phyloP scores from a whole-genome alignment of 495 filamentous ascomycete genomes.

The Podospora tetraspora region DNA sequence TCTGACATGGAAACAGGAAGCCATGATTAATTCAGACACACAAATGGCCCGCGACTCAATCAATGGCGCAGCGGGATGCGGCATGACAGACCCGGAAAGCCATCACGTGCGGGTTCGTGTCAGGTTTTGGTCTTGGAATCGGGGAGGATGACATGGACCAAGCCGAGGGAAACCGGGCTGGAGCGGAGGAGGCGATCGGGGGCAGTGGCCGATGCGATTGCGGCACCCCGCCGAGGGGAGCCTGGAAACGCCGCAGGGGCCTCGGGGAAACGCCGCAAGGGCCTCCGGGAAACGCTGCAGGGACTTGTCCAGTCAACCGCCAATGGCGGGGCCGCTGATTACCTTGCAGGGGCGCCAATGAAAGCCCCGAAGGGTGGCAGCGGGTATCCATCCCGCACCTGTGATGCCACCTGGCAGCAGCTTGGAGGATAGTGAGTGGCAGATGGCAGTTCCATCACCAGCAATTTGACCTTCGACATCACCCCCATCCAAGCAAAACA shows the following conservation, averaged over 20 bases:
- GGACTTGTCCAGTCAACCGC: not conserved
- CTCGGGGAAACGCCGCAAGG: slow-evolving; percentile 1
- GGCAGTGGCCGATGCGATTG: not conserved
- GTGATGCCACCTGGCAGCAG: slow-evolving; percentile 9
- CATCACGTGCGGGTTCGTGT: not conserved
- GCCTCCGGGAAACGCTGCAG: slow-evolving; percentile 3
- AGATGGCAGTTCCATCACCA: not conserved
- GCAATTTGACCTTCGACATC: not conserved
- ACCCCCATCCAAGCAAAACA: not conserved
- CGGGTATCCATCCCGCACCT: not conserved
- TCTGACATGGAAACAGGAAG: not conserved
- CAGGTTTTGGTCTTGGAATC: not conserved
- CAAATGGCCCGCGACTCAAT: not conserved
- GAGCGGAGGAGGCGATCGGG: not conserved
- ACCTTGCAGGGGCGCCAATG: slow-evolving; percentile 10
- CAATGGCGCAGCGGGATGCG: not conserved
- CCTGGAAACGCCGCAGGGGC: not conserved
- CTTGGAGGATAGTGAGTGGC: not conserved
- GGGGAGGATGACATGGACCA: not conserved
- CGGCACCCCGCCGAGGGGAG: not conserved
- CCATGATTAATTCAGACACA: not conserved
- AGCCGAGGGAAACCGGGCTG: slow-evolving; percentile 11
- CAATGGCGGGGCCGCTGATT: slow-evolving; percentile 9
- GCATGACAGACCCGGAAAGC: not conserved
- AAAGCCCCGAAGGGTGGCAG: not conserved